These are phyloP conservation scores for Termitomyces sp. DNA, from an alignment of 768 basidiomycete genomes.

Conservation along the genomic window DNA sequence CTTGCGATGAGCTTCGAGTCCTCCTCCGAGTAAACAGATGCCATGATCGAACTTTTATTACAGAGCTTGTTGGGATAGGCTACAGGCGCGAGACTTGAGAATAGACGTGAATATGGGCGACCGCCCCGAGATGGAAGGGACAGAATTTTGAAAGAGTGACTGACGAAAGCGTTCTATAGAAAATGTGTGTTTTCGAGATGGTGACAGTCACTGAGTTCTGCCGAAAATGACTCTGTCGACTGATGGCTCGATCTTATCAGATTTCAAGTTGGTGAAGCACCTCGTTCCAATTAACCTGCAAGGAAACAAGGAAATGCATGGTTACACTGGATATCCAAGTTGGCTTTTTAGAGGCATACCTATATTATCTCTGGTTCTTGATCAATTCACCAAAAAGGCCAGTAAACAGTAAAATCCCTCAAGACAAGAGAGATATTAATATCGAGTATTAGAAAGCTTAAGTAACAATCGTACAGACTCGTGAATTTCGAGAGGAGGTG, in stretches of 20 bases:
- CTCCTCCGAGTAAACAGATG: constrained; percentile 14
- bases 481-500: neutral
- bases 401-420: neutral
- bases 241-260: constrained; percentile 1
- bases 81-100: constrained; percentile 1
- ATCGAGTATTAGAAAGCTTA: neutral
- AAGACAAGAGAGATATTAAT: neutral
- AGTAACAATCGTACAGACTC: neutral
- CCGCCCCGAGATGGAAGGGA: constrained; percentile 8
- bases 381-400: neutral
- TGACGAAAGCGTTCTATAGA: neutral
- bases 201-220: neutral
- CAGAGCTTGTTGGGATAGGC: neutral
- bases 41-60: constrained; percentile 6
- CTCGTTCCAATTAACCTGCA: neutral
- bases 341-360: neutral
- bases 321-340: neutral
- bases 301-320: neutral
- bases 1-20: constrained; percentile 58
- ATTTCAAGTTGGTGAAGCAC: neutral
- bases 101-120: constrained; percentile 11
- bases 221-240: neutral
- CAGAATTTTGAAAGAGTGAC: constrained; percentile 11
- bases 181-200: neutral
- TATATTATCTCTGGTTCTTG: neutral